Conservation (phyloP, 768 basidiomycete species). For the Cyclocybe aegerita region DNA sequence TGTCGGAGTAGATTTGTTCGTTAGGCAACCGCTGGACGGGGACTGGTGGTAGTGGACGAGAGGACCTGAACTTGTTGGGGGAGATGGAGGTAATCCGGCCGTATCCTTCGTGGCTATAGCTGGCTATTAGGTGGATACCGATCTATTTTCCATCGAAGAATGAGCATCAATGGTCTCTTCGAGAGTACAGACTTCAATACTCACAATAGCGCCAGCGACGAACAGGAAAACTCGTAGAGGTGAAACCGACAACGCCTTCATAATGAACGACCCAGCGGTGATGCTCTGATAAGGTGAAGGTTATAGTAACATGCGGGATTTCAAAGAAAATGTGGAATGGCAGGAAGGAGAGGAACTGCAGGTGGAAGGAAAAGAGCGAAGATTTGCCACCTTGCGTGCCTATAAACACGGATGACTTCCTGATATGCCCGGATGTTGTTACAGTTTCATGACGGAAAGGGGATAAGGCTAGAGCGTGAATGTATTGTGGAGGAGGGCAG, state of each 20-base stretch:
- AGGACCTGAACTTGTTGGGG: conserved; percentile 11
- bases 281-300: too few relatives aligned
- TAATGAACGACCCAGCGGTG: neutral
- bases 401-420: too few relatives aligned
- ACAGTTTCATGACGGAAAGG: too few relatives aligned
- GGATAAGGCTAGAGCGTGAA: too few relatives aligned
- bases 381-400: too few relatives aligned
- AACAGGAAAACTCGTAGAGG: neutral
- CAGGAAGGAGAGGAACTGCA: too few relatives aligned
- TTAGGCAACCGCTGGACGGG: neutral
- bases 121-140: conserved; percentile 43
- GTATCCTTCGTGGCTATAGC: conserved; percentile 46
- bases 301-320: too few relatives aligned
- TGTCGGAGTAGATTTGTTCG: conserved; percentile 3
- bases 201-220: neutral
- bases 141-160: conserved; percentile 7
- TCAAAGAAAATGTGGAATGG: too few relatives aligned
- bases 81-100: conserved; percentile 40
- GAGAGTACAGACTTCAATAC: neutral
- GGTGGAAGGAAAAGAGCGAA: too few relatives aligned
- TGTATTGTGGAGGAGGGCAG: too few relatives aligned
- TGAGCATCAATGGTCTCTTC: neutral
- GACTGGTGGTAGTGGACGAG: neutral
- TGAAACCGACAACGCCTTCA: neutral
- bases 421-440: too few relatives aligned